Evolutionary conservation across 129 eudicot species (phyloP).

Genomic region (Sambucus nigra): DNA sequence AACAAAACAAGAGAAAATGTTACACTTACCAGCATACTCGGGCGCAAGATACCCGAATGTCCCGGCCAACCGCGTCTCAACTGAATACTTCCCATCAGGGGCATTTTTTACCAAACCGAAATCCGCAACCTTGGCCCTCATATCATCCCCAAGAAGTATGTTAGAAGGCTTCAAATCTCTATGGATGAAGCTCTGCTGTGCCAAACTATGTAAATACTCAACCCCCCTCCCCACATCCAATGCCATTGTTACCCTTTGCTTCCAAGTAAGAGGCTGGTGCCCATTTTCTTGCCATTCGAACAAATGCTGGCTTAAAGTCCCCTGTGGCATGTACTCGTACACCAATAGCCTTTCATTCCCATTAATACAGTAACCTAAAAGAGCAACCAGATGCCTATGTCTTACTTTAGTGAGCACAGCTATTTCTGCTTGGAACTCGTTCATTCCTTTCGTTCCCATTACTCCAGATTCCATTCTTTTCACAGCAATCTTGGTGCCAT

Average conservation of each 20-base stretch:
- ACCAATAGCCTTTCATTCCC: slow-evolving; percentile 43
- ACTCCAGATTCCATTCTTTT: slow-evolving; percentile 40
- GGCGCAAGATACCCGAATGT: slow-evolving; percentile 44
- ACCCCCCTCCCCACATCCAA: slow-evolving; percentile 43
- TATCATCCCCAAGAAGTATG: slow-evolving; percentile 28
- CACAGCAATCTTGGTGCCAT: slow-evolving; percentile 42
- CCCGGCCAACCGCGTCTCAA: slow-evolving; percentile 37
- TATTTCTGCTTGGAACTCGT: slow-evolving; percentile 36
- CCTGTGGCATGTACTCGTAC: slow-evolving; percentile 43
- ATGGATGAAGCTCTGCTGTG: slow-evolving; percentile 36
- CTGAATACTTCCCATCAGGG: slow-evolving; percentile 33
- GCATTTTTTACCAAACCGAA: slow-evolving; percentile 32
- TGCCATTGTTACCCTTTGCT: slow-evolving; percentile 30
- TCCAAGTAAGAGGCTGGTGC: slow-evolving; percentile 24
- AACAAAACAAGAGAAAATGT: neutral
- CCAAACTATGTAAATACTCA: slow-evolving; percentile 37
- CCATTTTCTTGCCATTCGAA: slow-evolving; percentile 29
- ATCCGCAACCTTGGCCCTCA: slow-evolving; percentile 40
- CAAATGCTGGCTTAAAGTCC: slow-evolving; percentile 33
- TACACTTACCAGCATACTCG: slow-evolving; percentile 34
- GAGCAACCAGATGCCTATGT: slow-evolving; percentile 41
- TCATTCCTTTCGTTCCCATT: slow-evolving; percentile 34
- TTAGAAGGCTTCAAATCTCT: slow-evolving; percentile 36
- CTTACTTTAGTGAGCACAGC: slow-evolving; percentile 39
- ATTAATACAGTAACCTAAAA: slow-evolving; percentile 29